Evolutionary conservation across 768 basidiomycete species (phyloP).

Genomic region (Amanita pallidorosea): DNA sequence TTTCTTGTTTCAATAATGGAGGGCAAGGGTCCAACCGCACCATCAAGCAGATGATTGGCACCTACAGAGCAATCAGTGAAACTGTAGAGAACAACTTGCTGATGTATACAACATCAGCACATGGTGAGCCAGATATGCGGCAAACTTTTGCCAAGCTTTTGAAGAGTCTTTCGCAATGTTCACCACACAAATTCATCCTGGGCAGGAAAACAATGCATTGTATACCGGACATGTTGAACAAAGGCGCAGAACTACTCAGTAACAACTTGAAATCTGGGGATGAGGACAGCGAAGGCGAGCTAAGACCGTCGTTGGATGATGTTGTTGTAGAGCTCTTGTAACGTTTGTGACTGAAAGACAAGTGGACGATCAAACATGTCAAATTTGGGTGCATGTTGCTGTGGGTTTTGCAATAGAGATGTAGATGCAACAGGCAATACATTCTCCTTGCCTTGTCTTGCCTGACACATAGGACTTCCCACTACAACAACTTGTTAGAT

Average conservation of each 20-base stretch:
- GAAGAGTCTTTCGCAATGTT: conserved; percentile 1
- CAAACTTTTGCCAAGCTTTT: conserved; percentile 12
- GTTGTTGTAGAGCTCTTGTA: background rate
- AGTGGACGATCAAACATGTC: background rate
- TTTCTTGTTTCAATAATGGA: conserved; percentile 8
- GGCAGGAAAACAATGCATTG: conserved; percentile 7
- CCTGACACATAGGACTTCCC: background rate
- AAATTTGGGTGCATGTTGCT: background rate
- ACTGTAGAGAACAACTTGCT: conserved; percentile 14
- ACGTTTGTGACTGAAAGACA: background rate
- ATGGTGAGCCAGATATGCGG: conserved; percentile 15
- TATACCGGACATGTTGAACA: conserved; percentile 8
- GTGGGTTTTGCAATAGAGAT: background rate
- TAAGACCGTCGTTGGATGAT: conserved; percentile 4
- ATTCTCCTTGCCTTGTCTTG: background rate
- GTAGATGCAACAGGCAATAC: background rate
- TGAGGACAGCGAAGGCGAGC: conserved; percentile 5
- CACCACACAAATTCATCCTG: conserved; percentile 5
- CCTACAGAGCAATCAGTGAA: conserved; percentile 12
- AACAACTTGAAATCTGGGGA: background rate
- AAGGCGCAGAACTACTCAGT: conserved; percentile 2
- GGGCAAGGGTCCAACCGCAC: conserved; percentile 8
- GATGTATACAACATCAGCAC: conserved; percentile 12
- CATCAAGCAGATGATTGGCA: conserved; percentile 9
- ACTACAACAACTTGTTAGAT: background rate